These are phyloP conservation scores for Thalia dealbata DNA, from an alignment of 176 grass and related monocot species.

Conservation along the genomic window DNA sequence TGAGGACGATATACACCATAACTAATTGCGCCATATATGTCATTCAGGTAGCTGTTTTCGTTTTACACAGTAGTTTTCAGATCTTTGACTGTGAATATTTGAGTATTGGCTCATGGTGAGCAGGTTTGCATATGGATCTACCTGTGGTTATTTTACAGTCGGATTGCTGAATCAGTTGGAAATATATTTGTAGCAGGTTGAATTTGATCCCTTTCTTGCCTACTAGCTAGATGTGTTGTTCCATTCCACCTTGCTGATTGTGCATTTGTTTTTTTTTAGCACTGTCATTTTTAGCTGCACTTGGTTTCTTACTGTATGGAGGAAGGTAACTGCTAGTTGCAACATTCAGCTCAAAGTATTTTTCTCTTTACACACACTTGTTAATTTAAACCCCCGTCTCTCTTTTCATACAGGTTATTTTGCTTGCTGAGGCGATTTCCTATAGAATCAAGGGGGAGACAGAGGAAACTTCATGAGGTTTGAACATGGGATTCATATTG, in stretches of 20 bases:
- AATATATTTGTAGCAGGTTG: slow-evolving; percentile 80
- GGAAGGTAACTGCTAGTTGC: slow-evolving; percentile 42
- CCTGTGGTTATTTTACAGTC: slow-evolving; percentile 47
- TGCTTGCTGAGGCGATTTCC: slow-evolving; percentile 73
- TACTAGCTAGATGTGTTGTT: background rate
- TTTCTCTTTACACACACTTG: background rate
- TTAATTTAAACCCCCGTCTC: background rate
- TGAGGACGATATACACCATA: slow-evolving; percentile 53
- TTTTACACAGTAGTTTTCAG: slow-evolving; percentile 2
- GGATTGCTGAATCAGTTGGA: slow-evolving; percentile 39
- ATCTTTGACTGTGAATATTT: background rate
- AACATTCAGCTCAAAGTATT: background rate
- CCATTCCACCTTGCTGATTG: no score
- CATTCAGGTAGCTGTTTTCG: slow-evolving; percentile 46
- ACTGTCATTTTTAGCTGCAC: slow-evolving; percentile 57
- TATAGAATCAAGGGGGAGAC: slow-evolving; percentile 70
- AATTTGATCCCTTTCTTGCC: background rate
- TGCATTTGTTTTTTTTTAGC: slow-evolving; percentile 30
- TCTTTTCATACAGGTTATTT: slow-evolving; percentile 50
- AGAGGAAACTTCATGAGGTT: slow-evolving; percentile 79
- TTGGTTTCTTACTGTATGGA: slow-evolving; percentile 77
- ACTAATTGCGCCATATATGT: slow-evolving; percentile 58
- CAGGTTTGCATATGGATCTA: slow-evolving; percentile 83
- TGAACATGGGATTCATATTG: background rate
- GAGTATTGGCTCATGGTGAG: background rate